phyloP scores from a whole-genome alignment of 345 rosid species.

The Eucalyptus sideroxylon region DNA sequence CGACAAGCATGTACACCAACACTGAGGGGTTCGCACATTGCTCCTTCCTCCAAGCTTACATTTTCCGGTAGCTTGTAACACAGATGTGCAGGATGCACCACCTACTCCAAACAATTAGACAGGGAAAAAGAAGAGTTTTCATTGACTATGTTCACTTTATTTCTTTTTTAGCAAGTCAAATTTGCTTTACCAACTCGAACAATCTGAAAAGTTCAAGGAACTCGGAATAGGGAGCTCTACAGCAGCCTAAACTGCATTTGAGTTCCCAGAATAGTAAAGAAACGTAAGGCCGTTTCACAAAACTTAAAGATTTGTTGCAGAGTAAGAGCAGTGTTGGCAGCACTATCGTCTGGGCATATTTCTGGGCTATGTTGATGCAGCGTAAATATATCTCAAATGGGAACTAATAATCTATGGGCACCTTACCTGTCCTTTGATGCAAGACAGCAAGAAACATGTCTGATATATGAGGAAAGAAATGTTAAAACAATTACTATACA shows the following conservation, averaged over 20 bases:
- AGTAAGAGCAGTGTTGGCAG: neutral
- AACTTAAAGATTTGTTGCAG: neutral
- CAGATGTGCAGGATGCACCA: conserved; percentile 84
- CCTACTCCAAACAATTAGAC: conserved; percentile 14
- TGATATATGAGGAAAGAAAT: neutral
- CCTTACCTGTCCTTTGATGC: neutral
- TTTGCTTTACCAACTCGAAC: neutral
- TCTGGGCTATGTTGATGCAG: neutral
- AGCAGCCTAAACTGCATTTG: neutral
- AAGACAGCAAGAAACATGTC: neutral
- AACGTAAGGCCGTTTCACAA: neutral
- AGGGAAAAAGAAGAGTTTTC: neutral
- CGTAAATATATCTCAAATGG: neutral
- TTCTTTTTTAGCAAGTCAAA: neutral
- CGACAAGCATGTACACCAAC: conserved; percentile 95
- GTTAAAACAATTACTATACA: neutral
- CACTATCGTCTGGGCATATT: neutral
- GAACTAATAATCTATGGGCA: neutral
- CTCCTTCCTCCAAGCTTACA: conserved; percentile 92
- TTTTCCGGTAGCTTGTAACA: conserved; percentile 88
- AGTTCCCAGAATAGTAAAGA: neutral
- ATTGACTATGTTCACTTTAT: neutral
- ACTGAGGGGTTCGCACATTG: conserved; percentile 95
- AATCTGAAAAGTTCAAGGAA: neutral
- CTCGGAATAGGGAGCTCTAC: neutral